Base-by-base conservation (phyloP, 192 early-diverging fungal species). In the Physocladia obscura region DNA sequence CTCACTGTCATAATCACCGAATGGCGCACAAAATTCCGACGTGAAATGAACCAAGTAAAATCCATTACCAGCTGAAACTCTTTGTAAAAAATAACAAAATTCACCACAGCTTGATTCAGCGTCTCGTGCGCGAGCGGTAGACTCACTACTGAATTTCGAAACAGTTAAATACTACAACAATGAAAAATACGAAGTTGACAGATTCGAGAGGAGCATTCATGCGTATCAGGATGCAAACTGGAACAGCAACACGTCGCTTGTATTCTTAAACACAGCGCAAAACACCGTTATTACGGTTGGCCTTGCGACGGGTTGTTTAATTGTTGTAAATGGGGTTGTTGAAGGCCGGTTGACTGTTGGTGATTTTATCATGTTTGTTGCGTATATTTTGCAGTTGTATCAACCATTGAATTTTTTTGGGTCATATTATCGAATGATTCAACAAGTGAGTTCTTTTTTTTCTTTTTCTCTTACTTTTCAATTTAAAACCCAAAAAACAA, bases 151-250 rank as follows among this genome's bases (percentile, higher is more conserved):
- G 49, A 99, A 99, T 78, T 96, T 85, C 39, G 97, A 99, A 77
- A 99, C 97, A 1, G 97, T 99, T 74, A 99, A 99, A 77, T 97
- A 98, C 75, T 97, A 95, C 80, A 89, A 89, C 68, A 91, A 90
- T 40, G 96, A 97, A 79, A 62, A 79, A 17, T 97, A 89, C 78
- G 97, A 99, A 76, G 79, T 91, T 31, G 68, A 83, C 19, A 82
- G 91, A 44, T 99, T 93, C 74, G 75, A 84, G 17, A 78, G 91
- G 30, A 89, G 93, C 0, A 88, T 99, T 49, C 73, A 77, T 4
- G 83, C 83, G 35, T 95, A 88, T 68, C 93, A 96, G 81, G 76
- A 71, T 1, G 95, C 93, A 32, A 94, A 96, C 64, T 96, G 88
- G 83, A 88, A 91, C 74, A 88, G 82, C 54, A 85, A 81, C 15